These are phyloP conservation scores for Solanum medicagineum DNA, from an alignment of 257 asterid species.

Conservation along the genomic window DNA sequence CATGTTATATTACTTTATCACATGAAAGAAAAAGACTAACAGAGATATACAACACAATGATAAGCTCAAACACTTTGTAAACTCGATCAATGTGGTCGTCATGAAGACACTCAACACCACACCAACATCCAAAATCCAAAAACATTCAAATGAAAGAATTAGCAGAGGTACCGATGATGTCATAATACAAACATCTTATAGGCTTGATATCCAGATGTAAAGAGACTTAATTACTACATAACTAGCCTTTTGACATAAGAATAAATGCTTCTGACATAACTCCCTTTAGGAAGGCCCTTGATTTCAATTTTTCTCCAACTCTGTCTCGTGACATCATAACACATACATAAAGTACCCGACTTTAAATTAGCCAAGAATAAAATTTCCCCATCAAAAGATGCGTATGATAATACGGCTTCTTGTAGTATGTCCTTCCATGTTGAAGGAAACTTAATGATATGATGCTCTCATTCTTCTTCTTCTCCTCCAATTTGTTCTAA, in stretches of 20 bases:
- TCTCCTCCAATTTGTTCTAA: no score
- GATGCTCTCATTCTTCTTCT: no score
- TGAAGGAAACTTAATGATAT: not conserved
- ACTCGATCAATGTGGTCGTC: no score
- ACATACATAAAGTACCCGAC: not conserved
- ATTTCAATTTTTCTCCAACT: not conserved
- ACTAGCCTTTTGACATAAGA: no score
- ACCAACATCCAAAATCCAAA: no score
- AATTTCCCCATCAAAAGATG: not conserved
- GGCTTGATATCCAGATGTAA: not conserved
- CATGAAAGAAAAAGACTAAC: not conserved
- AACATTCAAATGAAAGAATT: no score
- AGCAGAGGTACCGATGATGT: no score
- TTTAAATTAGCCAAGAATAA: no score
- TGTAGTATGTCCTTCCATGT: not conserved
- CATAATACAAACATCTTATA: no score
- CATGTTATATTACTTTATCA: not conserved
- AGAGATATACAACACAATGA: not conserved
- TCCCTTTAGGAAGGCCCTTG: not conserved
- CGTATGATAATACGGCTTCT: not conserved
- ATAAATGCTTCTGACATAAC: no score
- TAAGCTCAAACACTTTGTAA: not conserved
- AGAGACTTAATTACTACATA: not conserved
- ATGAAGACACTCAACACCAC: no score
- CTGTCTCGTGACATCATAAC: not conserved